Percentiles rank a stretch among this genome's conserved stretches.
Evolutionary conservation across 108 stramenopile genomes (phyloP).

Genomic region (Nitzschia palea): DNA sequence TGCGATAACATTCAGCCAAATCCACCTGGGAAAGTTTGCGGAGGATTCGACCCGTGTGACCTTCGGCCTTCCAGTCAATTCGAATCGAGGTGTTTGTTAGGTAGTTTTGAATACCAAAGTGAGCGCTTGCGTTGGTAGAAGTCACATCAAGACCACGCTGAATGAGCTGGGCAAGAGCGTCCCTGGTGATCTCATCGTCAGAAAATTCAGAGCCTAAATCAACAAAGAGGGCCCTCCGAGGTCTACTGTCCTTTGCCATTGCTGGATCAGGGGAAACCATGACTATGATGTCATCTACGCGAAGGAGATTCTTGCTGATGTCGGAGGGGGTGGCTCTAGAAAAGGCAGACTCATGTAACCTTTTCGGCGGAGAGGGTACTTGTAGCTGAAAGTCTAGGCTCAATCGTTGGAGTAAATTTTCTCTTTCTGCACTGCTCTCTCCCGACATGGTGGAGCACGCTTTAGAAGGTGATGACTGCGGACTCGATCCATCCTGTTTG

Average conservation of each 20-base stretch:
- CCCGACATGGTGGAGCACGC: conserved; percentile 5
- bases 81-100: neutral
- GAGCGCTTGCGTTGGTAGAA: conserved; percentile 15
- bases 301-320: conserved; percentile 33
- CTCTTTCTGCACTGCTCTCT: conserved; percentile 10
- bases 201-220: conserved; percentile 31
- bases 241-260: neutral
- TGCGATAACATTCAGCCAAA: conserved; percentile 20
- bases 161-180: conserved; percentile 23
- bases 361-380: neutral
- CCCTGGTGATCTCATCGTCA: conserved; percentile 8
- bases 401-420: conserved; percentile 35
- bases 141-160: conserved; percentile 19
- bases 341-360: neutral
- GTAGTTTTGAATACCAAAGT: neutral
- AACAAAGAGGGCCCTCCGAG: conserved; percentile 13
- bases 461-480: neutral
- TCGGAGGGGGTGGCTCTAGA: neutral
- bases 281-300: conserved; percentile 44
- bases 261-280: conserved; percentile 8
- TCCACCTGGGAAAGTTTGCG: conserved; percentile 12
- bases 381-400: conserved; percentile 30
- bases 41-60: conserved; percentile 27
- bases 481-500: neutral
- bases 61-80: conserved; percentile 48